Evolutionary conservation across 371 early-diverging fungal genomes (phyloP), one percentile per base, ranked within the genome.

Genomic region (Mortierella sp.): DNA sequence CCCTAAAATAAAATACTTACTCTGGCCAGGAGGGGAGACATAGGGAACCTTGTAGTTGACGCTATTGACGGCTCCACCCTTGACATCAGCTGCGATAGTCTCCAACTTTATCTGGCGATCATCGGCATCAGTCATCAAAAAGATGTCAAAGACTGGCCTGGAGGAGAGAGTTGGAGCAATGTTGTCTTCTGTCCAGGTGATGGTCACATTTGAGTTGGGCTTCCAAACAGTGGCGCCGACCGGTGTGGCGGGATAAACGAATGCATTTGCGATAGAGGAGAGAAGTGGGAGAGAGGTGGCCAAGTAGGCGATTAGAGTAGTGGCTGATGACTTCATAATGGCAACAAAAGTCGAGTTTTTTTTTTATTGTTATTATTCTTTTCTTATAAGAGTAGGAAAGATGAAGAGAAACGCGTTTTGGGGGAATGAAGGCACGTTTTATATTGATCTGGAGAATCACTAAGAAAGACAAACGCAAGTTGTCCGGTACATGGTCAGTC

Each of bases 91-190:
- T 10, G 76, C 75, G 28, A 81, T 75, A 1, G 75, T 75, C 14
- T 69, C 70, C 11, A 81, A 43, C 49, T 75, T 72, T 16, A 37
- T 66, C 49, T 81, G 81, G 5, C 68, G 66, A 24, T 72, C 76
- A 26, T 81, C 81, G 0, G 81, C 64, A 12, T 76, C 81, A 1
- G 81, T 75, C 81, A 81, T 81, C 16, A 81, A 37, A 52, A 81
- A 81, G 59, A 81, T 72, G 55, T 75, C 76, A 70, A 81, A 75
- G 40, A 72, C 63, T 3, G 73, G 75, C 1, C 66, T 66, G 32
- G 66, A 39, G 39, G 73, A 22, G 4, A 75, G 70, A 2, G 30
- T 28, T 0, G 81, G 81, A 0, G 45, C 32, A 3, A 39, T 28
- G 16, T 68, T 68, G 70, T 75, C 73, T 4, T 80, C 76, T 3